A percentile compares a stretch with the other conserved stretches of the same genome.
Conservation (phyloP, 345 rosid genomes). For the Erysimum cheiranthoides region DNA sequence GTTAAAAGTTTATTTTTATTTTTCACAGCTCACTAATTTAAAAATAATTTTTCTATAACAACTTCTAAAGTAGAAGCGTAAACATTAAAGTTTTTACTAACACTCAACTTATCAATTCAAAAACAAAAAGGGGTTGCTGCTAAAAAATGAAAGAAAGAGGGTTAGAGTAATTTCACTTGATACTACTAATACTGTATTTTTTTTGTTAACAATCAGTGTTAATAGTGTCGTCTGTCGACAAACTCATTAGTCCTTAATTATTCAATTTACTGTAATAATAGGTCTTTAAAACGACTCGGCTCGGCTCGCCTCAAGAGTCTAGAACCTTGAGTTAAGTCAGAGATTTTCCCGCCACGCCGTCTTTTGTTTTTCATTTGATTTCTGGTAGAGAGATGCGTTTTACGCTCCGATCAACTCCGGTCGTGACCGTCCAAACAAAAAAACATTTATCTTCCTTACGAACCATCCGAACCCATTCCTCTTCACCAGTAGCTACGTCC, state of each 20-base stretch:
- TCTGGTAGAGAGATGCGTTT: conserved; percentile 26
- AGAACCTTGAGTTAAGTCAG: not conserved
- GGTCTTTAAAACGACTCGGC: not conserved
- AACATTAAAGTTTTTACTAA: too few relatives aligned
- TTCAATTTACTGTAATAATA: not conserved
- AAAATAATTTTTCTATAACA: too few relatives aligned
- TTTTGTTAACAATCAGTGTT: not conserved
- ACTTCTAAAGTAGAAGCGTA: too few relatives aligned
- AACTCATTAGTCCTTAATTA: not conserved
- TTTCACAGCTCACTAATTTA: too few relatives aligned
- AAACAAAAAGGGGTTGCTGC: too few relatives aligned
- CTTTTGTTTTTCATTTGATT: not conserved
- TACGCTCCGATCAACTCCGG: conserved; percentile 22
- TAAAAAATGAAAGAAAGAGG: not conserved
- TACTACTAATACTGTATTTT: not conserved
- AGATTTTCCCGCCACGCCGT: conserved; percentile 3
- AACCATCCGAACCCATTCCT: not conserved
- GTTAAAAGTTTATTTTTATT: too few relatives aligned
- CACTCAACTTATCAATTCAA: too few relatives aligned
- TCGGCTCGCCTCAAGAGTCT: not conserved
- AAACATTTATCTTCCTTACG: not conserved
- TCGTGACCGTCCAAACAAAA: conserved; percentile 31
- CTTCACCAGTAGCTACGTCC: not conserved
- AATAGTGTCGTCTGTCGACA: not conserved
- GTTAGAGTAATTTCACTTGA: not conserved